Conservation (phyloP, 228 moss, liverwort and hornwort genomes). For the Sphagnum magellanicum region DNA sequence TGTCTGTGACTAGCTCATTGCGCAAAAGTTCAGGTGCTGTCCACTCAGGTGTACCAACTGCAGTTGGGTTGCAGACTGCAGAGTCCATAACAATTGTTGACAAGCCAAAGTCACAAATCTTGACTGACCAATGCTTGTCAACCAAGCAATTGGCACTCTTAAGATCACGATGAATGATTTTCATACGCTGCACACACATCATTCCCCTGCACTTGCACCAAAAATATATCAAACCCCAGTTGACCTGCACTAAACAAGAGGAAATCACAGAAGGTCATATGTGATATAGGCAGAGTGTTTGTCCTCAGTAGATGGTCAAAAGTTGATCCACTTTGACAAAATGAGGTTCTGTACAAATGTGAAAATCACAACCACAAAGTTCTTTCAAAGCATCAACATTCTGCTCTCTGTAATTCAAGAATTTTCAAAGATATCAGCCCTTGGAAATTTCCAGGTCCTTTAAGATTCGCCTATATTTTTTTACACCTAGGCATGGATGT, state of each 20-base stretch:
- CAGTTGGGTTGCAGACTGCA: conserved; percentile 64
- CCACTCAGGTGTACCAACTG: conserved; percentile 95
- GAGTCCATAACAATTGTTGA: conserved; percentile 71
- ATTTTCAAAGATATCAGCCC: no score
- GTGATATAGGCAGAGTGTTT: no score
- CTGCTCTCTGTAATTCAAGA: no score
- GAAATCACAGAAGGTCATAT: no score
- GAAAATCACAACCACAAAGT: no score
- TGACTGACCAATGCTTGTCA: conserved; percentile 93
- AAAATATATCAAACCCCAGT: background rate
- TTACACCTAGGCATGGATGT: background rate
- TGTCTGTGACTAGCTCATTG: conserved; percentile 87
- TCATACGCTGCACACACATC: conserved; percentile 98
- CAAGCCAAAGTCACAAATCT: conserved; percentile 94
- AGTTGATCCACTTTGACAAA: no score
- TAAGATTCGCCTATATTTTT: background rate
- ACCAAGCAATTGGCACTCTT: conserved; percentile 99
- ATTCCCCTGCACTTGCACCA: conserved; percentile 68
- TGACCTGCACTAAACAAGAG: no score
- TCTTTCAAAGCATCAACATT: no score
- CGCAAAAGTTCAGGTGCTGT: conserved; percentile 95
- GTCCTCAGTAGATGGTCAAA: no score
- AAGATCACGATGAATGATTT: conserved; percentile 91
- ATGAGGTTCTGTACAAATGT: no score
- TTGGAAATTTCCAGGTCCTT: background rate